These are phyloP conservation scores for Knoxia roxburghii DNA, from an alignment of 257 asterid species.

Conservation along the genomic window DNA sequence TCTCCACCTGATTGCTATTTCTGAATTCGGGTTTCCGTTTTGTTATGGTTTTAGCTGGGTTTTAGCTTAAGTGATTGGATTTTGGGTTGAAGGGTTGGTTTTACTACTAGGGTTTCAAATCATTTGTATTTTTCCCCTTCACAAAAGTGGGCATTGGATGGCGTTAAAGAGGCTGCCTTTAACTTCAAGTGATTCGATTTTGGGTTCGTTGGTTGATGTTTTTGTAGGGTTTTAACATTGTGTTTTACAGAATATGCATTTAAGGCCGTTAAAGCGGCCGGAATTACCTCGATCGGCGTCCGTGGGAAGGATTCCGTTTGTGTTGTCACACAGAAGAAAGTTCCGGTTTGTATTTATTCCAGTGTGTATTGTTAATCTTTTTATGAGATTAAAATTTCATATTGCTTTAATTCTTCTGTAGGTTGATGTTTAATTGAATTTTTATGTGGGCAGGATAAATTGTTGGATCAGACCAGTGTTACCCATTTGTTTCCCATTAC, in stretches of 20 bases:
- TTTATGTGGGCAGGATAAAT: slow-evolving; percentile 76
- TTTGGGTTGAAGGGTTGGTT: not conserved
- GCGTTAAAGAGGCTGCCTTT: not conserved
- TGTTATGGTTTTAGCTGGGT: not conserved
- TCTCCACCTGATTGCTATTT: not conserved
- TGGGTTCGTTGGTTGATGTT: not conserved
- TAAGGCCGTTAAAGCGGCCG: slow-evolving; percentile 92
- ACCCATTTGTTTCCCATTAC: slow-evolving; percentile 84
- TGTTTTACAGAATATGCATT: slow-evolving; percentile 36
- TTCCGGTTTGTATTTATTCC: slow-evolving; percentile 52
- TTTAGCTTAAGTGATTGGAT: not conserved
- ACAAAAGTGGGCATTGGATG: no score
- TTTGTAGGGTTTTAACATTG: slow-evolving; percentile 2
- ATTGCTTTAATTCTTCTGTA: not conserved
- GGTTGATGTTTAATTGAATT: slow-evolving; percentile 8
- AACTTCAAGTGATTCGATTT: not conserved
- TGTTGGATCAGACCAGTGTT: slow-evolving; percentile 92
- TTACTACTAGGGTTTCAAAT: not conserved
- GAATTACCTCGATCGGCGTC: slow-evolving; percentile 91
- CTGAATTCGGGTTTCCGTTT: not conserved
- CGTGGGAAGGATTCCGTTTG: slow-evolving; percentile 95
- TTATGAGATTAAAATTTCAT: no score
- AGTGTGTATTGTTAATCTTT: not conserved
- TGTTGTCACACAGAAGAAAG: slow-evolving; percentile 99
- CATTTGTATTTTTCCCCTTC: not conserved